Evolutionary conservation across 2,329 filamentous ascomycete species (phyloP).

Genomic region (Aspergillus sp.): DNA sequence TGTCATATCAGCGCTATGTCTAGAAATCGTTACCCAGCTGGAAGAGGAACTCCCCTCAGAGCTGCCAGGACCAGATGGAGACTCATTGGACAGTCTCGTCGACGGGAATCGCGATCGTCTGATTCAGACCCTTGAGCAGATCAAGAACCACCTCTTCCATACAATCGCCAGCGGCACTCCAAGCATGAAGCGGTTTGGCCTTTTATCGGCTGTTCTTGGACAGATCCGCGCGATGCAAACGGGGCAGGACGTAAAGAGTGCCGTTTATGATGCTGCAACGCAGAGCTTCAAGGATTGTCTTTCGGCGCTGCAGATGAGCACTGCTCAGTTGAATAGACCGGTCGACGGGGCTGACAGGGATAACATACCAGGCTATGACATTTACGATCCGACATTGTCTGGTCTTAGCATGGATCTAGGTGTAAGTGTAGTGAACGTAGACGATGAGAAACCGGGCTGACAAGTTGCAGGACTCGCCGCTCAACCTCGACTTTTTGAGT

Average conservation of each 20-base stretch:
- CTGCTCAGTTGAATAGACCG: neutral
- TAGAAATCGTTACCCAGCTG: too few species aligned
- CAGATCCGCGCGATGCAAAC: neutral
- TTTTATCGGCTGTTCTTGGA: neutral
- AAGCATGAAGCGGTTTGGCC: neutral
- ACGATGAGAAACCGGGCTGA: too few species aligned
- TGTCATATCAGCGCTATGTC: too few species aligned
- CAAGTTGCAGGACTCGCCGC: neutral
- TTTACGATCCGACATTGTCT: neutral
- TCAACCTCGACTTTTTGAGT: neutral
- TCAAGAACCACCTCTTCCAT: neutral
- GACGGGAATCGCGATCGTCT: constrained; percentile 18
- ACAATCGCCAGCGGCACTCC: neutral
- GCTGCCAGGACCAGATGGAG: neutral
- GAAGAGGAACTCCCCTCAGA: neutral
- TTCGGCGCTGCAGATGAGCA: neutral
- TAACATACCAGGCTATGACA: neutral
- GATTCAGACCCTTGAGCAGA: constrained; percentile 18
- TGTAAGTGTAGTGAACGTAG: too few species aligned
- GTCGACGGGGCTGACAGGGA: neutral
- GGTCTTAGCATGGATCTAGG: neutral
- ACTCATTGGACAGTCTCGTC: constrained; percentile 17
- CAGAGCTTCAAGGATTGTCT: neutral
- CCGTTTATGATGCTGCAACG: neutral
- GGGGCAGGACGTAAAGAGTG: neutral